phyloP scores from a whole-genome alignment of 2,329 filamentous ascomycete genomes.

The Pleomassaria siparia region DNA sequence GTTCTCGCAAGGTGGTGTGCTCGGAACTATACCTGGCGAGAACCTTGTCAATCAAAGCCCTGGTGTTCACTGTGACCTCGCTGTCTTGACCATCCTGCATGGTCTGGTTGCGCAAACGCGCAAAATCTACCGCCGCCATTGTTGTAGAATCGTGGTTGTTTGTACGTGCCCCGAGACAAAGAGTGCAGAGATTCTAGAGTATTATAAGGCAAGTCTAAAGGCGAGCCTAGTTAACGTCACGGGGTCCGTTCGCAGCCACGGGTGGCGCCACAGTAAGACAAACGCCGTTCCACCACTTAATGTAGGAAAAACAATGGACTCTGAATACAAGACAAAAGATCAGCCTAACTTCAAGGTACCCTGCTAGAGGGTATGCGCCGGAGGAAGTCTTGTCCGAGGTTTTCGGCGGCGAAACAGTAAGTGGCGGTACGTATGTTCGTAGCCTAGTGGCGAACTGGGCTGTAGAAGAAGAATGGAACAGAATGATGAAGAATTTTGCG shows the following conservation, averaged over 20 bases:
- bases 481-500: constrained; percentile 21
- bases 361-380: not conserved
- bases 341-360: not conserved
- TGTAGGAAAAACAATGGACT: no score
- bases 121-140: constrained; percentile 54
- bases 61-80: constrained; percentile 95
- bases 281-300: no score
- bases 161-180: not conserved
- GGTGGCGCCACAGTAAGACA: no score
- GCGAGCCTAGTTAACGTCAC: not conserved
- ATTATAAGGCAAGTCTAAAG: not conserved
- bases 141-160: constrained; percentile 1
- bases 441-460: constrained; percentile 29
- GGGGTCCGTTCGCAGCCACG: not conserved
- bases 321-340: not conserved
- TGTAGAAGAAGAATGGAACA: constrained; percentile 14
- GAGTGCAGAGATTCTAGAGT: not conserved
- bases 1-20: constrained; percentile 83
- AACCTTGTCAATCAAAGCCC: constrained; percentile 96
- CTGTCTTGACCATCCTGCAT: constrained; percentile 91
- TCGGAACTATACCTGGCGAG: constrained; percentile 95
- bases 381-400: not conserved
- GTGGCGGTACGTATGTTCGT: constrained; percentile 2
- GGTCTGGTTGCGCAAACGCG: constrained; percentile 79
- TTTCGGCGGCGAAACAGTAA: not conserved